These are phyloP conservation scores for Limtongia smithiae DNA, from an alignment of 805 yeast genomes.

Conservation along the genomic window DNA sequence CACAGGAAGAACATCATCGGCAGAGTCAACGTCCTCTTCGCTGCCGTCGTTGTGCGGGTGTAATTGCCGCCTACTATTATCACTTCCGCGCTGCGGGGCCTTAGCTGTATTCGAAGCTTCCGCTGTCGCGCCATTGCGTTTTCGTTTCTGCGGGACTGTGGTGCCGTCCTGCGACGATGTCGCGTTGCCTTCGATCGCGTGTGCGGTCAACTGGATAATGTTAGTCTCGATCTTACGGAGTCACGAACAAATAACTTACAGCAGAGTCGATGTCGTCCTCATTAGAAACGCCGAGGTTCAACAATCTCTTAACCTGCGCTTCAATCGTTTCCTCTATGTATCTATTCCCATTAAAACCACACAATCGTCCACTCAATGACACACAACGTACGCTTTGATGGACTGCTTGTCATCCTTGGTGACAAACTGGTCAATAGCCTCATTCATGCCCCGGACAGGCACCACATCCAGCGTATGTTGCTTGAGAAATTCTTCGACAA, in stretches of 20 bases:
- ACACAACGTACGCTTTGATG: slow-evolving; percentile 41
- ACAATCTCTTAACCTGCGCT: slow-evolving; percentile 30
- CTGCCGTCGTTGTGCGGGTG: too few species aligned
- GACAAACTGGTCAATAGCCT: slow-evolving; percentile 67
- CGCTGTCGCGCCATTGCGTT: too few species aligned
- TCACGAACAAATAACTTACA: background rate
- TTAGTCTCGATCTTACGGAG: too few species aligned
- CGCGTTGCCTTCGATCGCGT: too few species aligned
- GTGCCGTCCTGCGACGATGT: background rate
- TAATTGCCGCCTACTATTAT: too few species aligned
- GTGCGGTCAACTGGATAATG: background rate
- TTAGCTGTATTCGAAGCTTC: too few species aligned
- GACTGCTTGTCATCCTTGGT: slow-evolving; percentile 80
- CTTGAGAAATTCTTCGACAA: slow-evolving; percentile 60
- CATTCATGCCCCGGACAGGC: slow-evolving; percentile 70
- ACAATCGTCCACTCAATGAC: slow-evolving; percentile 55
- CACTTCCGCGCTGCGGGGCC: too few species aligned
- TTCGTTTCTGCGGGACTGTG: background rate
- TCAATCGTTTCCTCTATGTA: slow-evolving; percentile 38
- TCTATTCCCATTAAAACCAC: slow-evolving; percentile 39
- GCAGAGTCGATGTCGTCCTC: slow-evolving; percentile 27
- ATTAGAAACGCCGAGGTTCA: slow-evolving; percentile 30
- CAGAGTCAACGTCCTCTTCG: too few species aligned
- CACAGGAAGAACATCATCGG: too few species aligned
- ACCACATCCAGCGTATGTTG: slow-evolving; percentile 63